Base-by-base conservation (phyloP, 345 rosid genomes). In the Aurinia saxatilis region DNA sequence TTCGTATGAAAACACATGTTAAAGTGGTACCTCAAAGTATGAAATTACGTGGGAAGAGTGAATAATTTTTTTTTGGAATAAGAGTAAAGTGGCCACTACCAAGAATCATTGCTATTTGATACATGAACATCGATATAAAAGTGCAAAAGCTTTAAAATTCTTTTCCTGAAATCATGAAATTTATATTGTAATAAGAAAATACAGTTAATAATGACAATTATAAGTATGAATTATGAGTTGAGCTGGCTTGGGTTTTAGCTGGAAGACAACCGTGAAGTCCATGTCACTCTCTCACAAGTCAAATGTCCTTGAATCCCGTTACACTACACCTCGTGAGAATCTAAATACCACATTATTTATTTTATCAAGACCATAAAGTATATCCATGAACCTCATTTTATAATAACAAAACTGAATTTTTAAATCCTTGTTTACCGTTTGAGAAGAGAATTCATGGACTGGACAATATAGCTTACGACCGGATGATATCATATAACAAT, bases 231-330 rank as follows among this genome's bases (percentile, higher is more conserved):
- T 46, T 29, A 61, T 61, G 44, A 46, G 68, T 53, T 40, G 44
- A 62, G 74, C 63, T 70, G 68, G 68, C 63, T 52, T 57, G 59
- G 37, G 29, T 68, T 60, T 5, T 27, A 68, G 73, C 67, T 68
- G 73, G 60, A 52, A 52, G 61, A 68, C 67, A 68, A 35, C 67
- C 25, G 44, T 52, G 73, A 44, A 68, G 54, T 51, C 41, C 34
- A 52, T 60, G 13, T 17, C 67, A 60, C 49, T 60, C n/a, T 27
- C 50, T 68, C 66, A 27, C 10, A 60, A 68, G 73, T 68, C 73
- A 68, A 68, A 30, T 60, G 55, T 68, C 41, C 67, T 68, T 60
- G 67, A 67, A 68, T 68, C 67, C 17, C 54, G 73, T 52, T 68
- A 42, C 60, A 51, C 60, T 41, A 38, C 57, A 38, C 31, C 38